Percentiles rank a stretch among this genome's conserved stretches.
phyloP scores from a whole-genome alignment of 345 rosid genomes.

The Nephelium lappaceum region DNA sequence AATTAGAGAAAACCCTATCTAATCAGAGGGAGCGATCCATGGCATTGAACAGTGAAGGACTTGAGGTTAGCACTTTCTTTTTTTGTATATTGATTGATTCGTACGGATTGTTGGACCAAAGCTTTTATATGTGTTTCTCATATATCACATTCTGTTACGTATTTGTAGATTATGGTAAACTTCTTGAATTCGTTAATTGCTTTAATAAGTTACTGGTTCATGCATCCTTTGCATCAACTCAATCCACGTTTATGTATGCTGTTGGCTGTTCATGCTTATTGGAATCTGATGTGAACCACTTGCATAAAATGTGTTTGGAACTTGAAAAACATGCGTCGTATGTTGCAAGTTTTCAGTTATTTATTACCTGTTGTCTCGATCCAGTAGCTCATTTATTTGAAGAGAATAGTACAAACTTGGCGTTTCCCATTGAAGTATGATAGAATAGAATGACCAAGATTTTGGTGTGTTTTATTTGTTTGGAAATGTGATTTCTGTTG shows the following conservation, averaged over 20 bases:
- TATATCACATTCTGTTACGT: too few relatives aligned
- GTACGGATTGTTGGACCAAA: too few relatives aligned
- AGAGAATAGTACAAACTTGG: background rate
- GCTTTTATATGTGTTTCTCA: too few relatives aligned
- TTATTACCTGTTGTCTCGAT: background rate
- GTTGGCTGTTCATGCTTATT: background rate
- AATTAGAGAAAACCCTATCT: conserved; percentile 53
- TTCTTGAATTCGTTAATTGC: too few relatives aligned
- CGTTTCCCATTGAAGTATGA: background rate
- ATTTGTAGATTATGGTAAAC: too few relatives aligned
- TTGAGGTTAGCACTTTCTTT: conserved; percentile 61
- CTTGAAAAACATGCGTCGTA: background rate
- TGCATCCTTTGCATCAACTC: background rate
- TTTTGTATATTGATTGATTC: background rate
- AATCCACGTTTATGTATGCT: background rate
- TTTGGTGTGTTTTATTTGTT: background rate
- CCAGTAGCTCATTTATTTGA: background rate
- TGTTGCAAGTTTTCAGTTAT: background rate
- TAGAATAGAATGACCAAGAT: background rate
- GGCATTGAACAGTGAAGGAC: conserved; percentile 96
- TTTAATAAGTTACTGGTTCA: background rate
- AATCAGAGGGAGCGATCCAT: conserved; percentile 87
- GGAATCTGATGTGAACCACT: too few relatives aligned
- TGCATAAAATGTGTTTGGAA: background rate
- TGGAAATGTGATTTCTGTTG: background rate